Percentiles rank a stretch among this genome's conserved stretches.
Evolutionary conservation across 2,329 filamentous ascomycete genomes (phyloP).

Genomic region (Apiospora phragmitis): DNA sequence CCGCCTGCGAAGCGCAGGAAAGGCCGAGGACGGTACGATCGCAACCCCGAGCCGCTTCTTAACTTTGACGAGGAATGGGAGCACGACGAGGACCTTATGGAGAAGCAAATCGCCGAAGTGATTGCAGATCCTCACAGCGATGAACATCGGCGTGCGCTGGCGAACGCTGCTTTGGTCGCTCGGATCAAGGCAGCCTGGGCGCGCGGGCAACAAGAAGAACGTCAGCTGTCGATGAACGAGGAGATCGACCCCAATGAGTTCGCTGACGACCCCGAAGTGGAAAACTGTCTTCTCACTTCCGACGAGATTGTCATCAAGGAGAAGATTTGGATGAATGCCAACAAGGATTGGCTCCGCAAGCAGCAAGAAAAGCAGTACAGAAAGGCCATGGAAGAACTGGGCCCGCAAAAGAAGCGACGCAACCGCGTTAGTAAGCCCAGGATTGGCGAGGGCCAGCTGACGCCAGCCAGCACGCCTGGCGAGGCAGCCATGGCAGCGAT

Average conservation of each 20-base stretch:
- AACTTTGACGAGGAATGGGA: constrained; percentile 64
- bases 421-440: constrained; percentile 50
- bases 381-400: constrained; percentile 58
- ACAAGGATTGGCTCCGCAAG: constrained; percentile 87
- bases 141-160: constrained; percentile 58
- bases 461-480: constrained; percentile 65
- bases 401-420: constrained; percentile 57
- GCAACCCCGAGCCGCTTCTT: constrained; percentile 40
- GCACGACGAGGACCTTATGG: constrained; percentile 63
- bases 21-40: constrained; percentile 31
- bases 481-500: constrained; percentile 70
- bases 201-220: constrained; percentile 47
- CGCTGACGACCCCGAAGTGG: constrained; percentile 83
- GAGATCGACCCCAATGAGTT: constrained; percentile 82
- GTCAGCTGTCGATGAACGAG: constrained; percentile 56
- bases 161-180: constrained; percentile 57
- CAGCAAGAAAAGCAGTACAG: constrained; percentile 83
- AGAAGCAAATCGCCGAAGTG: constrained; percentile 69
- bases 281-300: constrained; percentile 72
- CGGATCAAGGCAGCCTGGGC: constrained; percentile 54
- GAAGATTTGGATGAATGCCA: constrained; percentile 90
- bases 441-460: constrained; percentile 65
- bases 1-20: constrained; percentile 13
- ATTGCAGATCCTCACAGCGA: constrained; percentile 60
- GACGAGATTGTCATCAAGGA: constrained; percentile 83